These are phyloP conservation scores for Scedosporium apiospermum DNA, from an alignment of 2,329 filamentous ascomycete genomes.

Conservation along the genomic window DNA sequence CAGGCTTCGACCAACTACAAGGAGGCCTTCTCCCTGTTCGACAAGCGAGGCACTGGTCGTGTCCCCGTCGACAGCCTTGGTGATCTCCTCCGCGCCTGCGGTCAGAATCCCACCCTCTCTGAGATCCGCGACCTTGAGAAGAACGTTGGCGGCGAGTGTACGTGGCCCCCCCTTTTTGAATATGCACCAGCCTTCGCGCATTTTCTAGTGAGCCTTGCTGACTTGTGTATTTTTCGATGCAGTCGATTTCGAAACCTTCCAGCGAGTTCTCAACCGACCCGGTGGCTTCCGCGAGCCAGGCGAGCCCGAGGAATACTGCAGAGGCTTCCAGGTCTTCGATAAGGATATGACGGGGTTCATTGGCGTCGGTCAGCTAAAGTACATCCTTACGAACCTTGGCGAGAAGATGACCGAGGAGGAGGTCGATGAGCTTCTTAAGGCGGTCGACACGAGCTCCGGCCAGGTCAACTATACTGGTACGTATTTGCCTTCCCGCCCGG, in stretches of 20 bases:
- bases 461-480: slow-evolving; percentile 96
- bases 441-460: slow-evolving; percentile 88
- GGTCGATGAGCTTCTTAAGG: slow-evolving; percentile 97
- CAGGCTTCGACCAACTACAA: slow-evolving; percentile 96
- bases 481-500: slow-evolving; percentile 18
- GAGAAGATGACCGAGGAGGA: slow-evolving; percentile 99
- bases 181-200: background rate
- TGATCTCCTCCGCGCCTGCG: slow-evolving; percentile 90
- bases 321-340: slow-evolving; percentile 98
- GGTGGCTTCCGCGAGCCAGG: slow-evolving; percentile 97
- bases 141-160: slow-evolving; percentile 82
- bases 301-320: slow-evolving; percentile 96
- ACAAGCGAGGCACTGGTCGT: slow-evolving; percentile 95
- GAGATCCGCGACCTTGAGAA: slow-evolving; percentile 93
- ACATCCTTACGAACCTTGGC: slow-evolving; percentile 93
- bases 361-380: slow-evolving; percentile 93
- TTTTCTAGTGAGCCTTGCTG: background rate
- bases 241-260: slow-evolving; percentile 98
- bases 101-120: slow-evolving; percentile 90
- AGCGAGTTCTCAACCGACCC: slow-evolving; percentile 91
- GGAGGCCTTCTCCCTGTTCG: slow-evolving; percentile 98
- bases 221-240: slow-evolving; percentile 3
- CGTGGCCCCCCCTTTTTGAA: slow-evolving; percentile 29
- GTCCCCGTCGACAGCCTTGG: slow-evolving; percentile 80
- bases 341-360: slow-evolving; percentile 99